Percentiles rank a stretch among this genome's conserved stretches.
phyloP scores from a whole-genome alignment of 2,329 filamentous ascomycete genomes.

The Amesomyces nigricolor region DNA sequence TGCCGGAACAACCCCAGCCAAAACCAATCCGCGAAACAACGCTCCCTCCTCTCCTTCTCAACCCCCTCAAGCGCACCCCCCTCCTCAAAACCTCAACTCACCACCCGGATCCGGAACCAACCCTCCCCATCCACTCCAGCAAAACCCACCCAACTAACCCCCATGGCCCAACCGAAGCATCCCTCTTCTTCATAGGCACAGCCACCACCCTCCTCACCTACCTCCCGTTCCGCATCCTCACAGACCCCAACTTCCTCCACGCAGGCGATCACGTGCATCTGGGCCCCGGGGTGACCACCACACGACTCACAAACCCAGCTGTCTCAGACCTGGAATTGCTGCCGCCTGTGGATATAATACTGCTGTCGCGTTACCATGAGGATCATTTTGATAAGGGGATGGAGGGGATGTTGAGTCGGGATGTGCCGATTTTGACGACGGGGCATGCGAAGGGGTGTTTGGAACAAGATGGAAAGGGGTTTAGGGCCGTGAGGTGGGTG shows the following conservation, averaged over 20 bases:
- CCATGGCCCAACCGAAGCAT: conserved; percentile 31
- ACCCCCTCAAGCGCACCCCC: conserved; percentile 26
- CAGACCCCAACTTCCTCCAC: conserved; percentile 58
- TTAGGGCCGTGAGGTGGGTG: background rate
- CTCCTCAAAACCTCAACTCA: conserved; percentile 28
- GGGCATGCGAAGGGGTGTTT: conserved; percentile 54
- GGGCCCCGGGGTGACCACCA: conserved; percentile 56
- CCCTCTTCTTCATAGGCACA: conserved; percentile 49
- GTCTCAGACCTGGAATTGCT: conserved; percentile 51
- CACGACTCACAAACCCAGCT: conserved; percentile 52
- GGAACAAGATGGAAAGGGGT: conserved; percentile 14
- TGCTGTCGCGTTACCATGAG: conserved; percentile 60
- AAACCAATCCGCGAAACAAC: conserved; percentile 7
- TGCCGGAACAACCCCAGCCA: background rate
- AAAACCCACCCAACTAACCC: conserved; percentile 27
- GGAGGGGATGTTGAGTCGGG: conserved; percentile 37
- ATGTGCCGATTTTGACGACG: conserved; percentile 58
- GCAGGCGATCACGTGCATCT: conserved; percentile 49
- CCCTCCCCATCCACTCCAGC: conserved; percentile 25
- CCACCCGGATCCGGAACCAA: conserved; percentile 17
- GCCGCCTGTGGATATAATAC: conserved; percentile 53
- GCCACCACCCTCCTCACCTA: conserved; percentile 53
- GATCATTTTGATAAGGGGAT: conserved; percentile 40
- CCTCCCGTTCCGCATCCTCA: conserved; percentile 48
- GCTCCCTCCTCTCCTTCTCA: conserved; percentile 13